phyloP scores from a whole-genome alignment of 352 stramenopile genomes.

The Peronospora farinosa region DNA sequence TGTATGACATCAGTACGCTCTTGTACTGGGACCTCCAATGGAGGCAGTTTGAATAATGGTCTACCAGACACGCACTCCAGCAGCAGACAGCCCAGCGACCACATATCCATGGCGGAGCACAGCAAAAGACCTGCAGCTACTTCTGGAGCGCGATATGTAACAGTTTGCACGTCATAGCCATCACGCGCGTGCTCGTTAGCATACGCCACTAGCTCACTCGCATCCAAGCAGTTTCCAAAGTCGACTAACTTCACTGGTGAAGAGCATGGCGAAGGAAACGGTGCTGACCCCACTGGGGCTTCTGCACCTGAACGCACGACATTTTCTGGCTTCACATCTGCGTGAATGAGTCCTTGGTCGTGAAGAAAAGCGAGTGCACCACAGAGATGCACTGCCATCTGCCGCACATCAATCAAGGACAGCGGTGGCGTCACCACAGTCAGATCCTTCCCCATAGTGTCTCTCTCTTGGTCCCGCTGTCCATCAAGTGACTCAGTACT shows the following conservation, averaged over 20 bases:
- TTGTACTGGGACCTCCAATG: constrained; percentile 9
- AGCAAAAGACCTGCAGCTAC: constrained; percentile 56
- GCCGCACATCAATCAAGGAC: constrained; percentile 34
- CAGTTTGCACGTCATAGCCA: constrained; percentile 67
- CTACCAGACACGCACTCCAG: constrained; percentile 51
- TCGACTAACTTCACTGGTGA: constrained; percentile 61
- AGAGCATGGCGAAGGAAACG: constrained; percentile 4
- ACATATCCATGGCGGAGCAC: constrained; percentile 65
- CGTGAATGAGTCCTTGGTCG: constrained; percentile 53
- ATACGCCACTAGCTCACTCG: constrained; percentile 32
- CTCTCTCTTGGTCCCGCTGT: constrained; percentile 4
- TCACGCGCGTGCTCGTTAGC: constrained; percentile 20
- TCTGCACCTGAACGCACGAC: constrained; percentile 31
- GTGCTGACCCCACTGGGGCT: constrained; percentile 12
- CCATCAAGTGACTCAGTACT: constrained; percentile 8
- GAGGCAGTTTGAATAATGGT: constrained; percentile 45
- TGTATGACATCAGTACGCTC: constrained; percentile 9
- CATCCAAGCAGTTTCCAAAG: constrained; percentile 71
- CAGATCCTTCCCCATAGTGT: not conserved
- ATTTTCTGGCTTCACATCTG: constrained; percentile 77
- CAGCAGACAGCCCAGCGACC: constrained; percentile 69
- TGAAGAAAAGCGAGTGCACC: constrained; percentile 60
- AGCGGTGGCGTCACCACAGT: constrained; percentile 21
- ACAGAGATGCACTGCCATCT: constrained; percentile 60
- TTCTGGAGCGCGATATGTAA: constrained; percentile 67